phyloP scores from a whole-genome alignment of 2,329 filamentous ascomycete genomes.

The Neurospora sp. region DNA sequence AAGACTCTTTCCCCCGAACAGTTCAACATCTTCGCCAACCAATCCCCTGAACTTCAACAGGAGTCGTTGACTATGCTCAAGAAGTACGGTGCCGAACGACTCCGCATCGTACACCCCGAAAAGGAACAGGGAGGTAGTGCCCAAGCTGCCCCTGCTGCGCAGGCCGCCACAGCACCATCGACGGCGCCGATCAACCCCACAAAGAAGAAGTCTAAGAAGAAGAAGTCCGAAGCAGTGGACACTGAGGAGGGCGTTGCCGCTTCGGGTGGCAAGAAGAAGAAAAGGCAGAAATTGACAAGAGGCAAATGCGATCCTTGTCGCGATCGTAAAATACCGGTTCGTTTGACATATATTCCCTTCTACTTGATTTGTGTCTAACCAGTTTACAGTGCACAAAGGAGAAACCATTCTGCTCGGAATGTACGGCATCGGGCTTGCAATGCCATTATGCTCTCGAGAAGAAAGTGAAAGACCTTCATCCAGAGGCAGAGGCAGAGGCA shows the following conservation, averaged over 20 bases:
- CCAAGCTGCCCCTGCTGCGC: constrained; percentile 17
- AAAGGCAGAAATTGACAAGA: constrained; percentile 17
- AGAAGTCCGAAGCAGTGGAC: constrained; percentile 11
- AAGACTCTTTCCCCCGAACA: constrained; percentile 43
- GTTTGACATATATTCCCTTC: neutral
- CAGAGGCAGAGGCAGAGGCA: neutral
- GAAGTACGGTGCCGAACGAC: constrained; percentile 46
- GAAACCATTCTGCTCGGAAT: constrained; percentile 30
- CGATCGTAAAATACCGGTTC: constrained; percentile 29
- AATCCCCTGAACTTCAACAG: constrained; percentile 44
- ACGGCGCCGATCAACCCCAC: constrained; percentile 14
- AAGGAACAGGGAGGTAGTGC: constrained; percentile 23
- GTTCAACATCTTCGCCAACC: constrained; percentile 51
- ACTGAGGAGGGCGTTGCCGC: constrained; percentile 2
- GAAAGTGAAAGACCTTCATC: constrained; percentile 2
- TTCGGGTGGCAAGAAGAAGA: constrained; percentile 4
- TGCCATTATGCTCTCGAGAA: constrained; percentile 30
- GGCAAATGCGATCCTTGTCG: constrained; percentile 30
- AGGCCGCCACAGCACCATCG: neutral
- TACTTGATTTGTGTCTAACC: constrained; percentile 10
- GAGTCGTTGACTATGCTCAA: constrained; percentile 47
- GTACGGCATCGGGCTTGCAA: constrained; percentile 20
- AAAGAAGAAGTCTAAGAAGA: constrained; percentile 21
- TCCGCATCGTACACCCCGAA: constrained; percentile 46
- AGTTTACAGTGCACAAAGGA: constrained; percentile 29